These are phyloP conservation scores for Micractinium conductrix DNA, from an alignment of 139 green algal genomes.

Conservation along the genomic window DNA sequence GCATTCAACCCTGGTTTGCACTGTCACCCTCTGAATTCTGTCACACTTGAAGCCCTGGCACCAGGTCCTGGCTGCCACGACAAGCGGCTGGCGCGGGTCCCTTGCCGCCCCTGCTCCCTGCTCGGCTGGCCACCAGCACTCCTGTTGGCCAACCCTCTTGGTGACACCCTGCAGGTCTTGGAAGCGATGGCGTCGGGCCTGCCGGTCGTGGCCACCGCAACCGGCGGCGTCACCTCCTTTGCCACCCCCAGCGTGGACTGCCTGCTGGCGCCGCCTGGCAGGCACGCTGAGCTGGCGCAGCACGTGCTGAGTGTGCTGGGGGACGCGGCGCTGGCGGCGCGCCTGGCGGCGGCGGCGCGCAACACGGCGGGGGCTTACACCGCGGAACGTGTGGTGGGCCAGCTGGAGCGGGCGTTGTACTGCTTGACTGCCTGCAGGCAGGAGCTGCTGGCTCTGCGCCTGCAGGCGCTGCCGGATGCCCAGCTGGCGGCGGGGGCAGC, in stretches of 20 bases:
- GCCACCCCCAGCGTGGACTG: constrained; percentile 58
- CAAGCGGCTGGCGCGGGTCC: not conserved
- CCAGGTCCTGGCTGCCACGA: not conserved
- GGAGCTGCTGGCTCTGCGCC: constrained; percentile 60
- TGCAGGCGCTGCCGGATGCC: constrained; percentile 45
- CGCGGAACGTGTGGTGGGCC: constrained; percentile 13
- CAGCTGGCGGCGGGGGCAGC: constrained; percentile 32
- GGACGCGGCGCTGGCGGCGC: not conserved
- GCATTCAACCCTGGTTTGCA: not conserved
- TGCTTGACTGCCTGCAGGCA: constrained; percentile 53
- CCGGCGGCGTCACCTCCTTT: constrained; percentile 65
- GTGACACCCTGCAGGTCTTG: constrained; percentile 28
- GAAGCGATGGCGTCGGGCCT: constrained; percentile 76
- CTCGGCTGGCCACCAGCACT: no score
- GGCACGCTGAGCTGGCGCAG: constrained; percentile 3
- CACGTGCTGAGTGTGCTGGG: constrained; percentile 24
- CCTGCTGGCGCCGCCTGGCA: constrained; percentile 56
- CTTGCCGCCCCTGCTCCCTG: no score
- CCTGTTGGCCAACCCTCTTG: not conserved
- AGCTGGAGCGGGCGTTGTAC: constrained; percentile 71
- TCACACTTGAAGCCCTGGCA: not conserved
- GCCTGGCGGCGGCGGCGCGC: constrained; percentile 9
- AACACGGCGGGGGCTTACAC: constrained; percentile 9
- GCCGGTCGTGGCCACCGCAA: constrained; percentile 64
- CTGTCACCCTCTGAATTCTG: not conserved